Conservation (phyloP, 2,329 filamentous ascomycete genomes). For the Diaporthe batatas region DNA sequence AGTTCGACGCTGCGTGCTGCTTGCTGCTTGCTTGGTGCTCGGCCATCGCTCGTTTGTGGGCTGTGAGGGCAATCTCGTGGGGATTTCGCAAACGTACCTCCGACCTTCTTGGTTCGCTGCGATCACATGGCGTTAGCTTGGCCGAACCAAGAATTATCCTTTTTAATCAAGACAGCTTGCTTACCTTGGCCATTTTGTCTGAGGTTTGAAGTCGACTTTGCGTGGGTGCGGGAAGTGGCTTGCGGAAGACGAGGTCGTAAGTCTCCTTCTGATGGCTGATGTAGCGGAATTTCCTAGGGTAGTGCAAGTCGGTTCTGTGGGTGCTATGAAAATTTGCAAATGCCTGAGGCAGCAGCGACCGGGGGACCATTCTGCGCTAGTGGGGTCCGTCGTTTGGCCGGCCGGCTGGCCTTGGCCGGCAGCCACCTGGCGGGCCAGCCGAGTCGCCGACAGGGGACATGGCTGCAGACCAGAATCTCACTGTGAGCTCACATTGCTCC, state of each 20-base stretch:
- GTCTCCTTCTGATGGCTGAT: conserved; percentile 27
- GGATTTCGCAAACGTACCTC: conserved; percentile 41
- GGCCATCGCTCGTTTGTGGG: conserved; percentile 38
- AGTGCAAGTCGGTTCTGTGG: conserved; percentile 40
- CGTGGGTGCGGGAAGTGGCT: conserved; percentile 42
- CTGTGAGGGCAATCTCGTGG: conserved; percentile 17
- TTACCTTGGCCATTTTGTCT: conserved; percentile 43
- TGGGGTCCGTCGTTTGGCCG: not conserved
- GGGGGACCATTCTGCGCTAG: not conserved
- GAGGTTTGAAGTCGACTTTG: conserved; percentile 42
- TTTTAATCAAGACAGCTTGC: conserved; percentile 13
- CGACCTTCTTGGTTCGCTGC: conserved; percentile 87
- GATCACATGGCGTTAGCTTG: conserved; percentile 5
- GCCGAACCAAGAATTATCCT: not conserved
- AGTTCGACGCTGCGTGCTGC: not conserved
- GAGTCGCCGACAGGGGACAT: not conserved
- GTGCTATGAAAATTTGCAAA: conserved; percentile 37
- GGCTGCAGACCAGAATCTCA: conserved; percentile 1
- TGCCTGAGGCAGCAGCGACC: conserved; percentile 40
- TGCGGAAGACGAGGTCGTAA: conserved; percentile 34
- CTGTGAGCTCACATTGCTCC: not conserved
- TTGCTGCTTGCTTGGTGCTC: conserved; percentile 36
- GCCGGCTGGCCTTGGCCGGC: not conserved
- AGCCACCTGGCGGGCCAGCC: not conserved
- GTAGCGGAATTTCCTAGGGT: conserved; percentile 38